Conservation (phyloP, 306 rosid genomes). For the Calophaca sinica region DNA sequence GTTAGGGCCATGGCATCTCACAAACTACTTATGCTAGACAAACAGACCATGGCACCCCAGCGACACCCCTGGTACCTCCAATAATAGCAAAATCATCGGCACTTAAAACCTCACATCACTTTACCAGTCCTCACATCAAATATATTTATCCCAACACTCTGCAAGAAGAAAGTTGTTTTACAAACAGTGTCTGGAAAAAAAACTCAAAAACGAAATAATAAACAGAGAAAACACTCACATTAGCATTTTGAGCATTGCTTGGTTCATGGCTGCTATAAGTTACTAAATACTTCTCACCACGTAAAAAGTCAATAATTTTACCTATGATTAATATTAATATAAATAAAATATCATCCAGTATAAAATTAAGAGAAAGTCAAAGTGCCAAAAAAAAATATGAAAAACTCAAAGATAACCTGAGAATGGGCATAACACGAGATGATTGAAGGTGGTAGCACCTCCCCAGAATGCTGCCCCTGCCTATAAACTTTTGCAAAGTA, state of each 20-base stretch:
- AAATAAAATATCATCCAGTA: neutral
- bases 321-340: slow-evolving; percentile 51
- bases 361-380: neutral
- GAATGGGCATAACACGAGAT: slow-evolving; percentile 90
- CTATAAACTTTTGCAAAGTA: slow-evolving; percentile 85
- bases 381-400: neutral
- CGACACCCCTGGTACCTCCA: slow-evolving; percentile 79
- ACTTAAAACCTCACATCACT: slow-evolving; percentile 81
- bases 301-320: slow-evolving; percentile 84
- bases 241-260: slow-evolving; percentile 84
- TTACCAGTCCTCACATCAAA: slow-evolving; percentile 91
- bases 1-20: neutral
- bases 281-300: slow-evolving; percentile 79
- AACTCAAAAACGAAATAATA: neutral
- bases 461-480: slow-evolving; percentile 97
- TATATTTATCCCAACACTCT: slow-evolving; percentile 80
- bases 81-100: slow-evolving; percentile 79
- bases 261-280: slow-evolving; percentile 90
- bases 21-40: slow-evolving; percentile 50
- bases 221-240: slow-evolving; percentile 59
- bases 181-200: slow-evolving; percentile 4
- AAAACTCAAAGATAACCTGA: slow-evolving; percentile 57
- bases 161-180: slow-evolving; percentile 42
- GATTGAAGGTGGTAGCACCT: slow-evolving; percentile 67
- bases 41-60: slow-evolving; percentile 86